Percentiles rank a stretch among this genome's conserved stretches.
Conservation (phyloP, 331 rosid genomes). For the Quercus lobata region DNA sequence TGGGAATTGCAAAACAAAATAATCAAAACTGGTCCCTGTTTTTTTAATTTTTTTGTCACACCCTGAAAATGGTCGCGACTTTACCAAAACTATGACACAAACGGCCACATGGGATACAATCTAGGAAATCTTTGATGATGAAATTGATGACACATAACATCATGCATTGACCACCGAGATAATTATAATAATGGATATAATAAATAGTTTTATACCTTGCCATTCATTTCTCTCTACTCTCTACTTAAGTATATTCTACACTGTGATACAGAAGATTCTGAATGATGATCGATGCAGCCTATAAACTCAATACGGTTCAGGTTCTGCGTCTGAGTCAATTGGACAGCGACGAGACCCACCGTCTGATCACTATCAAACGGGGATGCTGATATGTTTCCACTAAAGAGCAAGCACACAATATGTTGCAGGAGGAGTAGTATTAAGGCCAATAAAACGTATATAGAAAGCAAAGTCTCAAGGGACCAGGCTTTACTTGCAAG, state of each 20-base stretch:
- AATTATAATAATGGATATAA: no score
- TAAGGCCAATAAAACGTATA: not conserved
- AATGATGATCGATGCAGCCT: no score
- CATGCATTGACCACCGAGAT: no score
- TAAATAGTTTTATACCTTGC: no score
- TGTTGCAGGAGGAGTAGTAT: no score
- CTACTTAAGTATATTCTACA: no score
- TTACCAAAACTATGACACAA: not conserved
- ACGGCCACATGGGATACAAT: not conserved
- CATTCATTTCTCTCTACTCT: no score
- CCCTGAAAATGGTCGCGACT: not conserved
- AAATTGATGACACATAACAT: no score
- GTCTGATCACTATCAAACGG: not conserved
- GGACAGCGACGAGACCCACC: not conserved
- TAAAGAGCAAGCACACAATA: not conserved
- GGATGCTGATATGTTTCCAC: not conserved
- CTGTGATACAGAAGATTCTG: no score
- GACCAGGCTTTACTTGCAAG: conserved; percentile 10
- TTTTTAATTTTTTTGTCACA: no score
- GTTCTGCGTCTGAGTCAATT: not conserved
- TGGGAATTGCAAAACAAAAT: no score
- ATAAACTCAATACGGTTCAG: not conserved
- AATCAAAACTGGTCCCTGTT: not conserved
- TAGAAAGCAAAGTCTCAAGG: not conserved
- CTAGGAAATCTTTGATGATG: not conserved